Base-by-base conservation (phyloP, 2,329 filamentous ascomycete species). In the Penicillium sp. region DNA sequence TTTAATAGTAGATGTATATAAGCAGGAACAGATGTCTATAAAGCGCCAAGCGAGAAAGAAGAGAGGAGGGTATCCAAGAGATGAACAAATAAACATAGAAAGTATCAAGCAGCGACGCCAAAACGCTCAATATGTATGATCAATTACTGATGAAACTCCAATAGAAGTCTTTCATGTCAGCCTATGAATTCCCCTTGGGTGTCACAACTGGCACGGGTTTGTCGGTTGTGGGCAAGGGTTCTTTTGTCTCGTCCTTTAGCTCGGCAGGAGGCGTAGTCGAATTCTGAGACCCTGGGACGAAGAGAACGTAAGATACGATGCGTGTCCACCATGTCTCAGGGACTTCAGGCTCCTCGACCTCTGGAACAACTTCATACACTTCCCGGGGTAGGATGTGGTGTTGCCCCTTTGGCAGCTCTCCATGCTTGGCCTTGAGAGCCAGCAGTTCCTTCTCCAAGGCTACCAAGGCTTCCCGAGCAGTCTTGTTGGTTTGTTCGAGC, bases 401-500 rank as follows among this genome's bases (percentile, higher is more conserved):
- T 0, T 68, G 59, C 0, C 67, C 53, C 52, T 76, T 75, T 10
- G 66, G 55, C 2, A 71, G 52, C 45, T 72, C 69, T 59, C 71
- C 75, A 46, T 75, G 71, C 64, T 78, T 78, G 11, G 74, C 73
- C 58, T 76, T 76, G 38, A 80, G 69, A 19, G 73, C 70, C 10
- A 82, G 59, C 22, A 82, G 62, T 66, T 83, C 81, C 56, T 78
- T 79, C 66, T 83, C 81, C 45, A 83, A 62, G 11, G 78, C 74
- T 8, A 79, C 71, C 43, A 82, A 65, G 11, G 79, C 78, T 59
- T 70, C 70, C 40, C 78, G 71, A 3, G 76, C 70, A 8, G 75
- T 70, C 57, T 74, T 76, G 59, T 82, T 79, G 1, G 78, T 80
- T 58, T 83, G 77, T 71, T 88, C 85, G 2, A 89, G 71, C 60